Evolutionary conservation across 192 early-diverging fungal species (phyloP), one percentile per base, ranked within the genome.

Genomic region (Allomyces arbusculus): DNA sequence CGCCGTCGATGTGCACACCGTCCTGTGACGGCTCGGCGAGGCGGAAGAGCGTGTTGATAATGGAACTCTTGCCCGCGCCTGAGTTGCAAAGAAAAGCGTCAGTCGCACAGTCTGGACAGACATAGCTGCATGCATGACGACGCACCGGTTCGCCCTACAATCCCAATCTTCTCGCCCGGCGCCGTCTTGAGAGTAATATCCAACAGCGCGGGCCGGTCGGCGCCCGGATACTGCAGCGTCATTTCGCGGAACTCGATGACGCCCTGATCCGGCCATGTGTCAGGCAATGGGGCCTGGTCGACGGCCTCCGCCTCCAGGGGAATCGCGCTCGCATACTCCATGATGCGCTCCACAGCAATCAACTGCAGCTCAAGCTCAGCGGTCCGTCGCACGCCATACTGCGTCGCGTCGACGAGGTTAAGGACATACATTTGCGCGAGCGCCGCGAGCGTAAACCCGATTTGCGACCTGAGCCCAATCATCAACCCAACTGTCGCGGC

Each of bases 401-500:
- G 81, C 82, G 91, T 88, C 72, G 94, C 92, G 77, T 90, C 87
- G 63, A 84, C 72, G 63, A 83, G 82, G 69, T 89, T 89, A n/a
- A 93, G 76, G 0, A 93, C 79, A 69, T 95, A 94, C 68, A 82
- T 82, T 43, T 97, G 77, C 63, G 83, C 78, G 61, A 99, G 81
- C 58, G 89, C 95, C 33, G 92, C 90, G 74, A 90, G 77, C 10
- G 92, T 92, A 0, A 94, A 84, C 69, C 88, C 84, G 44, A 95
- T 80, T 2, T n/a, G 12, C 20, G 50, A 58, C 20, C 40, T 64
- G 64, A 71, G 65, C 4, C 90, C 44, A 61, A 95, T 77, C 22
- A 88, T 72, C 19, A 92, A 63, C 5, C 82, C 85, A 24, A 87
- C 79, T 25, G 77, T 76, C 50, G 91, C 87, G 23, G 82, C 73